Percentiles rank a stretch among this genome's conserved stretches.
Conservation (phyloP, 352 stramenopile species). For the Pythium dissotocum region DNA sequence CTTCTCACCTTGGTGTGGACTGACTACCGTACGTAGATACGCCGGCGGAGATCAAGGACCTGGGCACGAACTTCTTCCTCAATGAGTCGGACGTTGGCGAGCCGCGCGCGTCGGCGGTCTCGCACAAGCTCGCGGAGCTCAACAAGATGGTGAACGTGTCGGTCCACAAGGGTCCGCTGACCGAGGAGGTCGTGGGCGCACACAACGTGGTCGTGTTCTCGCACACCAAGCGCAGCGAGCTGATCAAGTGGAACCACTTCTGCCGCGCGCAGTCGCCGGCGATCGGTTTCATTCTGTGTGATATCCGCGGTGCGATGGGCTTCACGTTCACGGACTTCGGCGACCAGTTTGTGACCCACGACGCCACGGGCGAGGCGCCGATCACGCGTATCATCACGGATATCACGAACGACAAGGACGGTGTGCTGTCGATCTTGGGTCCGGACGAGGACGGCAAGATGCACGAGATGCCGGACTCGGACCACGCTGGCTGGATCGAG, state of each 20-base stretch:
- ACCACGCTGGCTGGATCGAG: slow-evolving; percentile 84
- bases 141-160: slow-evolving; percentile 90
- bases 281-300: slow-evolving; percentile 83
- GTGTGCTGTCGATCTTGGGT: slow-evolving; percentile 69
- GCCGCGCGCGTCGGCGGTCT: slow-evolving; percentile 57
- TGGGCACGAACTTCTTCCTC: slow-evolving; percentile 95
- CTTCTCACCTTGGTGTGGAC: background rate
- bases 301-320: slow-evolving; percentile 75
- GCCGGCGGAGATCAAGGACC: slow-evolving; percentile 75
- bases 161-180: slow-evolving; percentile 68
- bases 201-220: slow-evolving; percentile 92
- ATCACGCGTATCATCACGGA: slow-evolving; percentile 89
- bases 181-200: slow-evolving; percentile 55
- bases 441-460: slow-evolving; percentile 87
- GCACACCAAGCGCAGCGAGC: slow-evolving; percentile 64
- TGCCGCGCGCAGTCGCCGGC: slow-evolving; percentile 75
- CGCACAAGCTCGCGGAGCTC: slow-evolving; percentile 87
- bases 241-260: slow-evolving; percentile 89
- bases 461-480: slow-evolving; percentile 86
- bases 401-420: slow-evolving; percentile 82
- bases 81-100: slow-evolving; percentile 76
- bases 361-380: slow-evolving; percentile 77
- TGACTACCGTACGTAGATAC: slow-evolving; percentile 38
- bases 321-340: slow-evolving; percentile 86
- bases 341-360: slow-evolving; percentile 72